Percentiles rank a stretch among this genome's conserved stretches.
Evolutionary conservation across 768 basidiomycete species (phyloP).

Genomic region (Mycena alexandri): DNA sequence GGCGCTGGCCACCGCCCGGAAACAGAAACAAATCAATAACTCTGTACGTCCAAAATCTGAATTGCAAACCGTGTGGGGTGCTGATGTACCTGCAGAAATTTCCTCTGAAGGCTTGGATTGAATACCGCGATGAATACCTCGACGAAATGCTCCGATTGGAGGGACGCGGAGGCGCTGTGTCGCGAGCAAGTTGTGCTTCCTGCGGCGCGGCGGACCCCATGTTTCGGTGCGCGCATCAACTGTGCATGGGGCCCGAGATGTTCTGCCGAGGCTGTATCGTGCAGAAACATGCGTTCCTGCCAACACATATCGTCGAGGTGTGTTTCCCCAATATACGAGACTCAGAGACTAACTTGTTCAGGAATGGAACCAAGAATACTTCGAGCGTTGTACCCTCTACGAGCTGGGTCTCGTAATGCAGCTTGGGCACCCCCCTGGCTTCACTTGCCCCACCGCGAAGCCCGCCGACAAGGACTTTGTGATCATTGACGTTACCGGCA

Average conservation of each 20-base stretch:
- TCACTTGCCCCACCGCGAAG: background rate
- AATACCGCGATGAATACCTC: background rate
- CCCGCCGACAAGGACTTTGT: background rate
- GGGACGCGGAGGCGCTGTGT: background rate
- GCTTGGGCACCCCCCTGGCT: constrained; percentile 17
- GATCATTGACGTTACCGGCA: constrained; percentile 8
- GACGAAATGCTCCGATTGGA: constrained; percentile 12
- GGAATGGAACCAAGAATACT: constrained; percentile 15
- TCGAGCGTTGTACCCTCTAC: background rate
- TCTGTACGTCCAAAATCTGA: background rate
- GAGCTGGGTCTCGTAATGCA: constrained; percentile 5
- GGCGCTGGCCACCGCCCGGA: background rate
- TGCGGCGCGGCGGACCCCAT: background rate
- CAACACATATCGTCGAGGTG: no score
- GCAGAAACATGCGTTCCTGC: no score
- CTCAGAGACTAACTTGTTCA: background rate
- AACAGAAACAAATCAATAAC: background rate
- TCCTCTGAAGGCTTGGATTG: background rate
- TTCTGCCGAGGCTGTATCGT: constrained; percentile 9
- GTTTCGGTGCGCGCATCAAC: constrained; percentile 5
- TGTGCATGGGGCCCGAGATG: background rate
- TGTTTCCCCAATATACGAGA: constrained; percentile 19
- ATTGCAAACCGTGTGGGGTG: background rate
- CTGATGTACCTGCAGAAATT: background rate
- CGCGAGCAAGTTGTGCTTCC: background rate